phyloP scores from a whole-genome alignment of 1,139 yeast genomes.

The Suhomyces bokatorum region DNA sequence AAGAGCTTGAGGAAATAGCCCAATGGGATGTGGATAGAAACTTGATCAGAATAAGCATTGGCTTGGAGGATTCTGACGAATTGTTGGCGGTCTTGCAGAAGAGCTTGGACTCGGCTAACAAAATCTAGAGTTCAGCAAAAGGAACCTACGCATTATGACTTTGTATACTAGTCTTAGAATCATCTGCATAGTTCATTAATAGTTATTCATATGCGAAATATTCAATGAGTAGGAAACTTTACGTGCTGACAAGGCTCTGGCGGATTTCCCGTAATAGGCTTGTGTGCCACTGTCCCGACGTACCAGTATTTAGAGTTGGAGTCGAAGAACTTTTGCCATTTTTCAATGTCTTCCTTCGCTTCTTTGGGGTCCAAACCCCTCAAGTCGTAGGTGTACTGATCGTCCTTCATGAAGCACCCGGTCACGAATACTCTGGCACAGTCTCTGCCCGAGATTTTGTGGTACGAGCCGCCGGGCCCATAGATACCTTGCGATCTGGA shows the following conservation, averaged over 20 bases:
- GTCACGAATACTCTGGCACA: slow-evolving; percentile 75
- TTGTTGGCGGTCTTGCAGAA: slow-evolving; percentile 56
- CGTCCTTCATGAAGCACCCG: slow-evolving; percentile 64
- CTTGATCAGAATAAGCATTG: slow-evolving; percentile 82
- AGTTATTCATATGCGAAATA: not conserved
- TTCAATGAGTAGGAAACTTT: slow-evolving; percentile 32
- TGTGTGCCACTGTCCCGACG: slow-evolving; percentile 58
- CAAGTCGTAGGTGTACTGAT: slow-evolving; percentile 65
- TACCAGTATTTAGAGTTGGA: slow-evolving; percentile 57
- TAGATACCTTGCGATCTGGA: slow-evolving; percentile 53
- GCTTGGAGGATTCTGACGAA: slow-evolving; percentile 63
- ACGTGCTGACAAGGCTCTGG: slow-evolving; percentile 41
- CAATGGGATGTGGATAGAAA: slow-evolving; percentile 84
- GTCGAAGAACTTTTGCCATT: slow-evolving; percentile 58
- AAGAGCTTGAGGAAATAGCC: slow-evolving; percentile 78
- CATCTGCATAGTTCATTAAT: not conserved
- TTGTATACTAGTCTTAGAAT: not conserved
- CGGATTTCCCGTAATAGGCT: slow-evolving; percentile 32
- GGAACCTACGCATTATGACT: not conserved
- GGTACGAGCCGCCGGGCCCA: slow-evolving; percentile 67
- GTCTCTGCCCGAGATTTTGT: slow-evolving; percentile 65
- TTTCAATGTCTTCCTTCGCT: slow-evolving; percentile 28
- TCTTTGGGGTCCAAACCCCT: slow-evolving; percentile 54
- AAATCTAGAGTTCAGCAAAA: not conserved
- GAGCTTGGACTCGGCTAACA: slow-evolving; percentile 59